A percentile compares a stretch with the other conserved stretches of the same genome.
phyloP scores from a whole-genome alignment of 2,329 filamentous ascomycete genomes.

The Fusarium euwallaceae region DNA sequence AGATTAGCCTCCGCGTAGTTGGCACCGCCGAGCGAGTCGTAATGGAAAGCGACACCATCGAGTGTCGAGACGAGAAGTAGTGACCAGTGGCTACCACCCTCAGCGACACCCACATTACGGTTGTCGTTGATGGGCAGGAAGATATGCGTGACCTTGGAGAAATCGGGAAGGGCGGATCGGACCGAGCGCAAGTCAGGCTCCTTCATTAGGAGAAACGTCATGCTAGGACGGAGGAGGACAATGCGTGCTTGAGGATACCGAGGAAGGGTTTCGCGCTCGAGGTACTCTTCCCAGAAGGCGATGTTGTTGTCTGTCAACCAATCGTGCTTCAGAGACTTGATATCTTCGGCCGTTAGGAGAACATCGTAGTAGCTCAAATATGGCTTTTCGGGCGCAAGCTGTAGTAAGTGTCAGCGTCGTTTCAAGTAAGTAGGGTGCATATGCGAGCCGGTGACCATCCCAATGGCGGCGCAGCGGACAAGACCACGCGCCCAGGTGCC shows the following conservation, averaged over 20 bases:
- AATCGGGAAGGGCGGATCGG: slow-evolving; percentile 82
- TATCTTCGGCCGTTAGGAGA: slow-evolving; percentile 84
- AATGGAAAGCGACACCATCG: slow-evolving; percentile 95
- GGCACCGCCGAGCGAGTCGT: slow-evolving; percentile 84
- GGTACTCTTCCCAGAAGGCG: slow-evolving; percentile 97
- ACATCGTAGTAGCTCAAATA: slow-evolving; percentile 59
- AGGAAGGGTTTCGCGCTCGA: slow-evolving; percentile 88
- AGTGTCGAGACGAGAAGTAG: slow-evolving; percentile 89
- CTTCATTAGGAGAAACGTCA: slow-evolving; percentile 92
- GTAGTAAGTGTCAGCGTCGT: slow-evolving; percentile 23
- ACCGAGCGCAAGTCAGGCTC: slow-evolving; percentile 69
- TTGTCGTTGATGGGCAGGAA: slow-evolving; percentile 97
- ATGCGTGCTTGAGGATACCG: slow-evolving; percentile 88
- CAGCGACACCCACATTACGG: slow-evolving; percentile 79
- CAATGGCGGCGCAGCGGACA: slow-evolving; percentile 20
- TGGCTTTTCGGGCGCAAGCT: slow-evolving; percentile 63
- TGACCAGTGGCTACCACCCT: slow-evolving; percentile 95
- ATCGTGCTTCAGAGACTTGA: slow-evolving; percentile 89
- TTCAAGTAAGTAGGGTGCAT: slow-evolving; percentile 13
- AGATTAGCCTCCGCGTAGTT: slow-evolving; percentile 81
- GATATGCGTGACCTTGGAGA: slow-evolving; percentile 85
- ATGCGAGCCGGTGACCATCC: slow-evolving; percentile 22
- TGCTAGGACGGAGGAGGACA: slow-evolving; percentile 89
- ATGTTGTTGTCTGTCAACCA: slow-evolving; percentile 99
- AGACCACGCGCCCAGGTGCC: slow-evolving; percentile 19